Evolutionary conservation across 768 basidiomycete species (phyloP).

Genomic region (Cubamyces lactineus): DNA sequence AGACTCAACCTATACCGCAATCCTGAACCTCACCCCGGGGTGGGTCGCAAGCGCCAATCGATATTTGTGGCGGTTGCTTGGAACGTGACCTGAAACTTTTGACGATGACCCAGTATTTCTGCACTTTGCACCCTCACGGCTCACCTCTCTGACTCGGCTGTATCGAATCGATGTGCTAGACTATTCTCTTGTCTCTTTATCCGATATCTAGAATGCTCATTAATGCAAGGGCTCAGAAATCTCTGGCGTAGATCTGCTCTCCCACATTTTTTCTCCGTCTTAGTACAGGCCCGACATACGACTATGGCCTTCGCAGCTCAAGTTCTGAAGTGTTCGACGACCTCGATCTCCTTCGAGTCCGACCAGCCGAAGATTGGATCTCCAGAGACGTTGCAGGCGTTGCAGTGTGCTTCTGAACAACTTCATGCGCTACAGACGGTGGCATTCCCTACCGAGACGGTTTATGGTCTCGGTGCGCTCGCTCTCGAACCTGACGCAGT

Average conservation of each 20-base stretch:
- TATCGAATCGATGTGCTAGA: conserved; percentile 11
- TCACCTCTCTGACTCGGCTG: conserved; percentile 6
- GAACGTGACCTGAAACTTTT: conserved; percentile 10
- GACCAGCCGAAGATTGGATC: conserved; percentile 54
- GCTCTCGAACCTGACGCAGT: conserved; percentile 70
- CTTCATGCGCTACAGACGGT: conserved; percentile 61
- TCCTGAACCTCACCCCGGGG: no score
- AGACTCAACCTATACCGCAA: no score
- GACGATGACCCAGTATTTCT: conserved; percentile 4
- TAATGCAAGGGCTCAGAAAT: conserved; percentile 11
- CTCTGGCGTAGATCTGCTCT: conserved; percentile 9
- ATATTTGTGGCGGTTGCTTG: neutral
- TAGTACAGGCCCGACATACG: neutral
- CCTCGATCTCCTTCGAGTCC: conserved; percentile 59
- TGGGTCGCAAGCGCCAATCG: neutral
- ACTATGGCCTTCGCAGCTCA: conserved; percentile 36
- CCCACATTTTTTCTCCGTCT: neutral
- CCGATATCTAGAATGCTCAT: conserved; percentile 9
- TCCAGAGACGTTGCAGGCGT: conserved; percentile 52
- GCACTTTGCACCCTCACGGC: neutral
- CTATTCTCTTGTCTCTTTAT: neutral
- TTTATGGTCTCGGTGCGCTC: conserved; percentile 94
- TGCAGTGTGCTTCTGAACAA: conserved; percentile 58
- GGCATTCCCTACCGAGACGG: conserved; percentile 96
- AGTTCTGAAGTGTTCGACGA: conserved; percentile 64